These are phyloP conservation scores for Verticillium klebahnii DNA, from an alignment of 2,329 filamentous ascomycete genomes.

Conservation along the genomic window DNA sequence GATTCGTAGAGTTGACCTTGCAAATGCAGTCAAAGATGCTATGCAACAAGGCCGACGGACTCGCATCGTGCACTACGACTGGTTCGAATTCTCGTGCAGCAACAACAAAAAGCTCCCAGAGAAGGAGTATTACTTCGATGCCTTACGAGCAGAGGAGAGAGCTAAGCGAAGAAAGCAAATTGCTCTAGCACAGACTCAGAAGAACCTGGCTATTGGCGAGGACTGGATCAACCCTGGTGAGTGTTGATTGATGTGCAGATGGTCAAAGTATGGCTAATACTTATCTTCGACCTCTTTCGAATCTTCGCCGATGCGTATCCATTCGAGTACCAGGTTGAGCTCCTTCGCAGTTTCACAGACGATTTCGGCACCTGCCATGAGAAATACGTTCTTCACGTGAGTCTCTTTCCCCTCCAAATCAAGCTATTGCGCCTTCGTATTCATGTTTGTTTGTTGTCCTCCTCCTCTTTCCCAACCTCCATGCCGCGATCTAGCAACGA, in stretches of 20 bases:
- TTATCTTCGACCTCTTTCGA: constrained; percentile 50
- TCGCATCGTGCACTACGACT: constrained; percentile 44
- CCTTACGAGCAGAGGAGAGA: constrained; percentile 18
- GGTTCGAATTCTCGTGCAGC: constrained; percentile 44
- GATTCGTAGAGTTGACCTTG: neutral
- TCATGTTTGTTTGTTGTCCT: neutral
- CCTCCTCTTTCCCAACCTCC: neutral
- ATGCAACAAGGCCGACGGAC: constrained; percentile 21
- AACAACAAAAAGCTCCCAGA: constrained; percentile 19
- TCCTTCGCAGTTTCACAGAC: constrained; percentile 26
- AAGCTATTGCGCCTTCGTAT: neutral
- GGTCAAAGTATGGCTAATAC: neutral
- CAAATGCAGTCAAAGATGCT: constrained; percentile 30
- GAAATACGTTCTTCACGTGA: constrained; percentile 52
- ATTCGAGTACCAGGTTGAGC: constrained; percentile 59
- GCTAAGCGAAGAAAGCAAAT: constrained; percentile 22
- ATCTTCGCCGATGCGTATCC: constrained; percentile 58
- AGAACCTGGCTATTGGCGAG: constrained; percentile 27
- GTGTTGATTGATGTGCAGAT: constrained; percentile 14
- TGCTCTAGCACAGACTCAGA: constrained; percentile 31
- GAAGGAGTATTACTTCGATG: constrained; percentile 35
- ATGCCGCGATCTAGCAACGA: neutral
- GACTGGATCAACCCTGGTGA: constrained; percentile 46
- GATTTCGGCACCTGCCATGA: constrained; percentile 8
- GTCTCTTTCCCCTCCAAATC: constrained; percentile 17